Percentiles rank a stretch among this genome's conserved stretches.
These are phyloP conservation scores for Metschnikowia anglica DNA, from an alignment of 805 yeast species.

Conservation along the genomic window DNA sequence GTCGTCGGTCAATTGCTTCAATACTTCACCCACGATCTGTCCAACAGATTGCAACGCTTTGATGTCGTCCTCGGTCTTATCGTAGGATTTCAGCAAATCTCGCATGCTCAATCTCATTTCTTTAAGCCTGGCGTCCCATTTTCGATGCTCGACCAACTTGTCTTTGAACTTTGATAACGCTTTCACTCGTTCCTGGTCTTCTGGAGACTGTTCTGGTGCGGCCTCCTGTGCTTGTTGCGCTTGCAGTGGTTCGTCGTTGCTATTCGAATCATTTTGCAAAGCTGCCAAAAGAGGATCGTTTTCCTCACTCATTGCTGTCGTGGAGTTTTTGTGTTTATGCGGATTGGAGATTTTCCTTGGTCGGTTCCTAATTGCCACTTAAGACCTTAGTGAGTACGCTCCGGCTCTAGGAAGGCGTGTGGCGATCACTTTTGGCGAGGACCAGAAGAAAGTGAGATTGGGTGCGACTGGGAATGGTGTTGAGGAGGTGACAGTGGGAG, in stretches of 20 bases:
- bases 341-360: background rate
- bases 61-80: conserved; percentile 94
- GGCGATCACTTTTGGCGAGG: conserved; percentile 9
- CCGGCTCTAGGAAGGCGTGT: no score
- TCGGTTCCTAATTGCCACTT: background rate
- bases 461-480: no score
- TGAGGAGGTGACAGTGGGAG: no score
- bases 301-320: conserved; percentile 53
- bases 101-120: conserved; percentile 79
- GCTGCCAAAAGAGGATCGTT: conserved; percentile 78
- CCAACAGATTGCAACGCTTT: conserved; percentile 97
- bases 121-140: conserved; percentile 89
- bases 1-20: conserved; percentile 93
- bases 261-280: conserved; percentile 37
- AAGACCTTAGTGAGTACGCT: no score
- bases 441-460: no score
- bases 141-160: conserved; percentile 87
- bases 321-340: background rate
- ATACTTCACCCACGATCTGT: conserved; percentile 93
- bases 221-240: background rate
- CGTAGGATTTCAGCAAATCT: conserved; percentile 78
- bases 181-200: conserved; percentile 70
- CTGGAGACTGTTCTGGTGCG: conserved; percentile 23
- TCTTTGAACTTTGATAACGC: conserved; percentile 79
- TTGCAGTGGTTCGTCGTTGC: conserved; percentile 25